phyloP scores from a whole-genome alignment of 805 yeast species.

The Danielia oregonensis region DNA sequence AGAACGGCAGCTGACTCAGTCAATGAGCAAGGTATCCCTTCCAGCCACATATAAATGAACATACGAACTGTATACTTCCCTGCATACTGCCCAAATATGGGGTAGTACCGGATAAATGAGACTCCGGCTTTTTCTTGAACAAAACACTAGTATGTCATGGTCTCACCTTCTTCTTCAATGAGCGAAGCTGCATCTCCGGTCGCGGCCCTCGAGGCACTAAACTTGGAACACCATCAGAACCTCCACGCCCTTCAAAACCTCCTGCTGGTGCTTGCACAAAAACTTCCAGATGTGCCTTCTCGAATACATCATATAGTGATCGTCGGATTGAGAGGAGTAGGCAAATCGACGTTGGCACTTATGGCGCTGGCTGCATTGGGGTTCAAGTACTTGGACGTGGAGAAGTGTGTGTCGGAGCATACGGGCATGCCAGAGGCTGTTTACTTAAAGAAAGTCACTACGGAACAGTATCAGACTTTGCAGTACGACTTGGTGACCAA shows the following conservation, averaged over 20 bases:
- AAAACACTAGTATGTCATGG: too few relatives aligned
- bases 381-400: conserved; percentile 12
- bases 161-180: background rate
- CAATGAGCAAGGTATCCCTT: too few relatives aligned
- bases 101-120: conserved; percentile 1
- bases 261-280: background rate
- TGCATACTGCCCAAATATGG: too few relatives aligned
- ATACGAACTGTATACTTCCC: too few relatives aligned
- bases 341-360: conserved; percentile 17
- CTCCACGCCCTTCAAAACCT: background rate
- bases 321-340: conserved; percentile 17
- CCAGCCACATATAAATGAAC: too few relatives aligned
- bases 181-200: background rate
- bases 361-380: conserved; percentile 16
- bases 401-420: conserved; percentile 11
- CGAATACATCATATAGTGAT: conserved; percentile 6
- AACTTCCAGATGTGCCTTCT: conserved; percentile 1
- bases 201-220: background rate
- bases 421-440: conserved; percentile 12
- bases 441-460: conserved; percentile 7
- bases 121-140: background rate
- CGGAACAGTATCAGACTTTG: conserved; percentile 8
- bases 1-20: too few relatives aligned
- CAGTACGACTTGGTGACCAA: conserved; percentile 8
- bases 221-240: background rate